Evolutionary conservation across 2,329 filamentous ascomycete genomes (phyloP).

Genomic region (Ceratocystis ficicola): DNA sequence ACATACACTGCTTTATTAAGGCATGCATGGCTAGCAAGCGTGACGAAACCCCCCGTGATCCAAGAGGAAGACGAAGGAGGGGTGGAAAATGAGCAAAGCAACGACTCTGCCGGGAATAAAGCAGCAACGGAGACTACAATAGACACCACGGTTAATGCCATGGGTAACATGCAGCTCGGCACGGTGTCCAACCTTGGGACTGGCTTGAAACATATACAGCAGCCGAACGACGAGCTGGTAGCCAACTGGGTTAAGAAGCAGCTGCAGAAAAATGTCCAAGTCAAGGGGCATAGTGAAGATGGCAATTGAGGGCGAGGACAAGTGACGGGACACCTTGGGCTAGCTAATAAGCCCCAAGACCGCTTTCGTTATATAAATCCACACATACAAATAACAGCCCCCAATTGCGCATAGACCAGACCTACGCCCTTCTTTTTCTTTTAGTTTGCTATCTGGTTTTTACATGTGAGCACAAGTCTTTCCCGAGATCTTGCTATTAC

Average conservation of each 20-base stretch:
- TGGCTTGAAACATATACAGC: conserved; percentile 26
- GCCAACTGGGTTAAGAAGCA: conserved; percentile 70
- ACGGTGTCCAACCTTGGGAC: background rate
- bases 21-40: conserved; percentile 71
- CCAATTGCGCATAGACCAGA: too few species aligned
- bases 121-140: background rate
- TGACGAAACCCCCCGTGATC: conserved; percentile 67
- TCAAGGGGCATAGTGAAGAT: background rate
- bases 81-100: conserved; percentile 28
- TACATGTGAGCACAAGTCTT: too few species aligned
- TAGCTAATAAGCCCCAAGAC: too few species aligned
- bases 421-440: too few species aligned
- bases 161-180: background rate
- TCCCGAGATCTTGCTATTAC: too few species aligned
- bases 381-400: too few species aligned
- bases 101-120: background rate
- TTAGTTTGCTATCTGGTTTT: too few species aligned
- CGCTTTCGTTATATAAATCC: too few species aligned
- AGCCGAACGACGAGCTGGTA: conserved; percentile 62
- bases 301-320: background rate
- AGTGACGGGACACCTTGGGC: background rate
- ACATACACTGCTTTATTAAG: conserved; percentile 81
- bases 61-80: conserved; percentile 55
- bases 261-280: conserved; percentile 46
- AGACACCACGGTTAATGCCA: background rate